Evolutionary conservation across 805 yeast species (phyloP).

Genomic region (Wickerhamomyces bisporus): DNA sequence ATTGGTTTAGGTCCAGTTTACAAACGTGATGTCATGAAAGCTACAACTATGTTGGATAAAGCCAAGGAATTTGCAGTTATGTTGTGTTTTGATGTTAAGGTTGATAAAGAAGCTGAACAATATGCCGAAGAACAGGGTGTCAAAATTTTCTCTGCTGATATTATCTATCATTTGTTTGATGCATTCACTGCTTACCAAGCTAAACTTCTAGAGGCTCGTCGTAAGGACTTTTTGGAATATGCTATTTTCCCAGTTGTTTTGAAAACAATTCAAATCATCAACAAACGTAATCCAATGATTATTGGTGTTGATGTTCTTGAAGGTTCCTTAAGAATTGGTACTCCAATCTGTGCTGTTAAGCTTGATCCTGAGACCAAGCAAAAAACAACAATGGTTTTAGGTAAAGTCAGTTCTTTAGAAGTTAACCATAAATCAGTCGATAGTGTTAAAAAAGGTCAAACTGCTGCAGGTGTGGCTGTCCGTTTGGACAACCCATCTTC

Average conservation of each 20-base stretch:
- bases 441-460: constrained; percentile 86
- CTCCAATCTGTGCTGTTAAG: constrained; percentile 94
- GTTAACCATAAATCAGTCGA: constrained; percentile 86
- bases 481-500: constrained; percentile 89
- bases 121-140: constrained; percentile 92
- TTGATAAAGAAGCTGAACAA: constrained; percentile 98
- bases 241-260: constrained; percentile 95
- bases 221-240: constrained; percentile 79
- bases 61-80: constrained; percentile 95
- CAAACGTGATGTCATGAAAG: constrained; percentile 98
- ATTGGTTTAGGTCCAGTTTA: constrained; percentile 97
- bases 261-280: constrained; percentile 91
- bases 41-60: constrained; percentile 92
- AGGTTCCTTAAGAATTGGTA: constrained; percentile 84
- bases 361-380: constrained; percentile 80
- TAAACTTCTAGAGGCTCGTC: constrained; percentile 81
- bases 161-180: constrained; percentile 95
- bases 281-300: constrained; percentile 98
- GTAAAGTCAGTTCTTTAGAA: constrained; percentile 89
- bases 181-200: constrained; percentile 89
- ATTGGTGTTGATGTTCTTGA: constrained; percentile 97
- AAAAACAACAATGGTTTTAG: constrained; percentile 62
- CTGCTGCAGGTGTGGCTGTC: constrained; percentile 98
- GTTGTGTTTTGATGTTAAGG: constrained; percentile 96
- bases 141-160: constrained; percentile 90